Evolutionary conservation across 345 rosid species (phyloP).

Genomic region (Bruguiera parviflora): DNA sequence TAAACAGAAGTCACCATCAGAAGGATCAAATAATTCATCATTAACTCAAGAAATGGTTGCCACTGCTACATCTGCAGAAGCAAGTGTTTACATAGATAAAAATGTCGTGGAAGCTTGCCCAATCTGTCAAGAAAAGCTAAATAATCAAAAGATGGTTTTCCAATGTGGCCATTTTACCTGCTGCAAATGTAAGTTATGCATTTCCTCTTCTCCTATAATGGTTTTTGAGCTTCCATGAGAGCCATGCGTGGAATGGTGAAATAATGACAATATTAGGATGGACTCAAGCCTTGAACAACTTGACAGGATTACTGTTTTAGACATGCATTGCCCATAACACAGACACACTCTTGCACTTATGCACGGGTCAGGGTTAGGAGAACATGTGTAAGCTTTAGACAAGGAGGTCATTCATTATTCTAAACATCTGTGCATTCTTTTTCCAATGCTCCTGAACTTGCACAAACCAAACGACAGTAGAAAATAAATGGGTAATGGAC

Average conservation of each 20-base stretch:
- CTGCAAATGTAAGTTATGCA: conserved; percentile 72
- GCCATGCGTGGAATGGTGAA: not conserved
- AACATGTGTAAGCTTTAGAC: too few species aligned
- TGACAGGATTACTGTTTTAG: too few species aligned
- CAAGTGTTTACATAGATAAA: conserved; percentile 36
- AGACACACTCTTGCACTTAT: too few species aligned
- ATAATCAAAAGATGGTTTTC: conserved; percentile 88
- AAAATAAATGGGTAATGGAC: not conserved
- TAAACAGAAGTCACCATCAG: conserved; percentile 45
- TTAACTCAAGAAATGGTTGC: conserved; percentile 35
- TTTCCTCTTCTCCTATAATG: conserved; percentile 4
- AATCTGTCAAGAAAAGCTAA: conserved; percentile 75
- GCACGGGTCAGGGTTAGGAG: too few species aligned
- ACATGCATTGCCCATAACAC: too few species aligned
- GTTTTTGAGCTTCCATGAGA: conserved; percentile 7
- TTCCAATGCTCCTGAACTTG: too few species aligned
- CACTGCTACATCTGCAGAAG: conserved; percentile 30
- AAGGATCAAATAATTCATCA: conserved; percentile 39
- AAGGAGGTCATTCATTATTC: too few species aligned
- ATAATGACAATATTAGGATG: too few species aligned
- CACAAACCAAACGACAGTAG: too few species aligned
- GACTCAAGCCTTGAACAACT: too few species aligned
- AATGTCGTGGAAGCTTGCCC: conserved; percentile 73
- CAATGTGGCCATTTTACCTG: conserved; percentile 90
- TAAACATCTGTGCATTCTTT: too few species aligned